Base-by-base conservation (phyloP, 441 rosid species). In the Erysimum cheiri region DNA sequence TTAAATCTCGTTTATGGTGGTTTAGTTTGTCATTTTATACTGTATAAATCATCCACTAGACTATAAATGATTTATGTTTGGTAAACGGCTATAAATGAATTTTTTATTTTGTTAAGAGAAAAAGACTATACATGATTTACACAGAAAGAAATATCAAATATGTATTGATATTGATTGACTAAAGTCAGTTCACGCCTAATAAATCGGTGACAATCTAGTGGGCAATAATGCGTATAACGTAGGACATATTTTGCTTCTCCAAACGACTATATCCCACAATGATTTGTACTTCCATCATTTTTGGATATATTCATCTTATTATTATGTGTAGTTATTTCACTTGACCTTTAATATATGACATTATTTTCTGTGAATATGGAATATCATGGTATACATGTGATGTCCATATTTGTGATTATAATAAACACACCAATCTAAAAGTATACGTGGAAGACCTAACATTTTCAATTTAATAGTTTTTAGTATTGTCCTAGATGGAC, bases 121-220 rank as follows among this genome's bases (percentile, higher is more conserved):
- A 6, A 22, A 35, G 39, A 24, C 9, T 32, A 8, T 26, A 35
- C 58, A 48, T 73, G 61, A 35, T 24, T 70, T 70, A 11, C 9
- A 22, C 15, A 33, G 26, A 37, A 58, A 33, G 10, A 14, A 11
- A 12, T 11, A 14, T n/a, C n/a, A n/a, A n/a, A n/a, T n/a, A n/a
- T n/a, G n/a, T 44, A 8, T 28, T 73, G 22, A 39, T 50, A 59
- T 43, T 43, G 68, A 43, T 67, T 67, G 73, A 67, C 62, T 41
- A 52, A 73, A 43, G 52, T 73, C 67, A 52, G 26, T 60, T 67
- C 72, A 73, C 72, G 68, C 63, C 69, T 60, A 44, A 60, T 74
- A 60, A 52, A 60, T 43, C 50, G 63, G 64, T 67, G 77, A 36
- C 57, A 52, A 43, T 50, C 22, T 61, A 46, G 69, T 68, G 73